phyloP scores from a whole-genome alignment of 192 early-diverging fungal species.

The Backusella tuberculispora region DNA sequence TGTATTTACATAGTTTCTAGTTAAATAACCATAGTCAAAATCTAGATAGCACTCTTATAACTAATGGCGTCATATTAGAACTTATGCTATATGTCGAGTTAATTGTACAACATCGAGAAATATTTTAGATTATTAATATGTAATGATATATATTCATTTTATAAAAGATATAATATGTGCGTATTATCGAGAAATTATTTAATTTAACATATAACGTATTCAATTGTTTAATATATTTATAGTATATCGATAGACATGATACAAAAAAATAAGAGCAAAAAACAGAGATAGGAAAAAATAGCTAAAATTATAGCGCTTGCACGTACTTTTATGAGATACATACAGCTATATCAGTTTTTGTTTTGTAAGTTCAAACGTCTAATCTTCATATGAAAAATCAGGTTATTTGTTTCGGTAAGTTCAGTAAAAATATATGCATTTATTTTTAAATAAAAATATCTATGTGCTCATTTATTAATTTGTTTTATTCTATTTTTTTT shows the following conservation, averaged over 20 bases:
- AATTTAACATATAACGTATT: too few species aligned
- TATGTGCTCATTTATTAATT: too few species aligned
- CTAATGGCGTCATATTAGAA: not conserved
- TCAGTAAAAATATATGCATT: too few species aligned
- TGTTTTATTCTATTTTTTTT: too few species aligned
- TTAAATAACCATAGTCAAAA: not conserved
- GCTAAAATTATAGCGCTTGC: not conserved
- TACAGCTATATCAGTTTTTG: not conserved
- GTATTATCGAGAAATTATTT: too few species aligned
- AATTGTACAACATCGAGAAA: not conserved
- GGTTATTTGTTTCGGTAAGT: too few species aligned
- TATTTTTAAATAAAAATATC: too few species aligned
- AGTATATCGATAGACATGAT: too few species aligned
- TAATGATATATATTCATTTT: not conserved
- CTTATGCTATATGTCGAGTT: not conserved
- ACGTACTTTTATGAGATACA: not conserved
- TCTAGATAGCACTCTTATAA: not conserved
- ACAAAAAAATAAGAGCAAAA: not conserved
- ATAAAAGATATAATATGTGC: too few species aligned
- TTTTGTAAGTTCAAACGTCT: not conserved
- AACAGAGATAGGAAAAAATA: not conserved
- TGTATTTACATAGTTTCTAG: not conserved
- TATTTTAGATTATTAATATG: not conserved
- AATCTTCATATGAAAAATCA: not conserved
- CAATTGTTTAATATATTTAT: too few species aligned